Base-by-base conservation (phyloP, 306 rosid species). In the Senna siamea region DNA sequence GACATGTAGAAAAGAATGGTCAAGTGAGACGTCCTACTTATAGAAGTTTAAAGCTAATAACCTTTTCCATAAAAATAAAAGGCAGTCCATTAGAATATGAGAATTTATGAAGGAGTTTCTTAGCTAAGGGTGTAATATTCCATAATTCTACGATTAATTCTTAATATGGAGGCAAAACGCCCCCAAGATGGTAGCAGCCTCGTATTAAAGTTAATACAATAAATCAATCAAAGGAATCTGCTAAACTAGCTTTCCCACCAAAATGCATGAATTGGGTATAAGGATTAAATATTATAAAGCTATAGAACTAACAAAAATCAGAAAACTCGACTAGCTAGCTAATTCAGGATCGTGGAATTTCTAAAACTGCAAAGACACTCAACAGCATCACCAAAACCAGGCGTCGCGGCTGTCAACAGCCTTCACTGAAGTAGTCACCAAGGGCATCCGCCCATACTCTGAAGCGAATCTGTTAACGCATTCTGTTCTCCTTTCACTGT, bases 341-440 rank as follows among this genome's bases (percentile, higher is more conserved):
- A 48, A 76, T 51, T 37, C 38, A 77, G 40, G 38, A 51, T 52
- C 66, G 79, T 79, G 79, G 80, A 77, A 82, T 55, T 30, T 72
- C 68, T 47, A 74, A 60, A 71, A 73, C 76, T 59, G 70, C 54
- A 82, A 69, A 41, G 13, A 63, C 54, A 81, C 55, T 56, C 54
- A 74, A 26, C 62, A 53, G 44, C 34, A 66, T 90, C 84, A 93
- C 98, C 98, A 94, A 82, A 89, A 84, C 98, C 98, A 94, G 50
- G 71, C 71, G 46, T 77, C 83, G 57, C 97, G 97, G 77, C 96
- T 84, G 62, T 94, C 99, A 6, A 94, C 86, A 1, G 97, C 99
- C 85, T 94, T 94, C 56, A 83, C 92, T 28, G 91, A 79, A 9
- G 99, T 87, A 14, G 88, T 82, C 51, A 81, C 76, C 81, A 94